These are phyloP conservation scores for Pleoardoris graminearum DNA, from an alignment of 2,329 filamentous ascomycete species.

Conservation along the genomic window DNA sequence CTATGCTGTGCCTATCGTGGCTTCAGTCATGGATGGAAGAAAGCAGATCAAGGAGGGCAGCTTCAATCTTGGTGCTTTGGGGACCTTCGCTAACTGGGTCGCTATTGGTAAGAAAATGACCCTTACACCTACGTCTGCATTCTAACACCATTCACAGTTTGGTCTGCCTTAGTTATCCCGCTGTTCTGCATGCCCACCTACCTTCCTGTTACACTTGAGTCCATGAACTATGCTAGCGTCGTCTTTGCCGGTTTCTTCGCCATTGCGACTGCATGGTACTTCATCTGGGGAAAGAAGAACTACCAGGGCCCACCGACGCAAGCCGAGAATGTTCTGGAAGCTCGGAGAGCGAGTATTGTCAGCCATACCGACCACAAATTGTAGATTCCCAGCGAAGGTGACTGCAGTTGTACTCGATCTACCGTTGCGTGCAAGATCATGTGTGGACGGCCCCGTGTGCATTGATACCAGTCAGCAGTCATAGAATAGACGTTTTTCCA, in stretches of 20 bases:
- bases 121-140: not conserved
- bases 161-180: conserved; percentile 70
- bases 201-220: conserved; percentile 61
- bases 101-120: conserved; percentile 61
- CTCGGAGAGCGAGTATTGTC: conserved; percentile 36
- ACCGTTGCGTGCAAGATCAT: not conserved
- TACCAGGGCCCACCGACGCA: conserved; percentile 63
- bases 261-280: conserved; percentile 69
- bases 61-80: conserved; percentile 66
- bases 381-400: not conserved
- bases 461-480: not conserved
- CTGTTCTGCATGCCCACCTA: conserved; percentile 73
- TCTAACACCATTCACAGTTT: conserved; percentile 43
- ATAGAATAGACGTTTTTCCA: not conserved
- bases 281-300: conserved; percentile 69
- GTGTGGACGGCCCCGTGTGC: not conserved
- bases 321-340: conserved; percentile 38
- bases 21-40: conserved; percentile 65
- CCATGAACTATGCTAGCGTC: conserved; percentile 74
- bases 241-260: conserved; percentile 70
- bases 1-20: conserved; percentile 68
- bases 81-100: conserved; percentile 64
- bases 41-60: conserved; percentile 60
- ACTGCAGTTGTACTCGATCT: not conserved
- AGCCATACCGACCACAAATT: conserved; percentile 18